These are phyloP conservation scores for Aspergillus bertholletiae DNA, from an alignment of 495 filamentous ascomycete genomes.

Conservation along the genomic window DNA sequence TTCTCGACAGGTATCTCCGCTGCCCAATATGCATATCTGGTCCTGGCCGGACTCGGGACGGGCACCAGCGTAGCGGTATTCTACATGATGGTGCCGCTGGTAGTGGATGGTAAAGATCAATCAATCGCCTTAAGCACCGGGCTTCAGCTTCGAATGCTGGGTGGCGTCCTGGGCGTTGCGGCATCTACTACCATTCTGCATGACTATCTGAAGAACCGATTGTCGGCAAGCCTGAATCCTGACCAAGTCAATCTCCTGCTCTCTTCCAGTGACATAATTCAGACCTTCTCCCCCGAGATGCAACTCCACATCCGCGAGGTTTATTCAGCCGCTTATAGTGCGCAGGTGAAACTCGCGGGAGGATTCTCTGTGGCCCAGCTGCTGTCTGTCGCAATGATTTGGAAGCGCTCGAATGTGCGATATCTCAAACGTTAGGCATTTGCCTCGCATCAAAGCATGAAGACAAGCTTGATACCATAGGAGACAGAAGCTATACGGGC, in stretches of 20 bases:
- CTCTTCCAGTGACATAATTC: constrained; percentile 8
- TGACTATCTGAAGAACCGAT: constrained; percentile 14
- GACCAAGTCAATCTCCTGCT: constrained; percentile 10
- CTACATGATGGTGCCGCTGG: constrained; percentile 49
- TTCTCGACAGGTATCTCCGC: constrained; percentile 15
- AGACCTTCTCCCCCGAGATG: constrained; percentile 3
- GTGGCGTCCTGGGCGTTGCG: constrained; percentile 27
- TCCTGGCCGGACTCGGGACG: constrained; percentile 51
- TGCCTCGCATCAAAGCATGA: neutral
- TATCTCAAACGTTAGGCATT: neutral
- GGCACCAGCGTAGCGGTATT: constrained; percentile 46
- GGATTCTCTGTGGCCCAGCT: constrained; percentile 21
- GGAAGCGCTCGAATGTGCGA: constrained; percentile 7
- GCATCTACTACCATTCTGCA: constrained; percentile 22
- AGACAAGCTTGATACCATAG: too few species aligned
- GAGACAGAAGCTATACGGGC: too few species aligned
- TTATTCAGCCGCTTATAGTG: constrained; percentile 23
- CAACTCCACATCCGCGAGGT: constrained; percentile 15
- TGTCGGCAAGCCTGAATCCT: neutral
- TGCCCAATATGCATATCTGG: constrained; percentile 48
- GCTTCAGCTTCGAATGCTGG: constrained; percentile 23
- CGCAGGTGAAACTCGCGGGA: constrained; percentile 25
- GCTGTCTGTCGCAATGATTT: constrained; percentile 13
- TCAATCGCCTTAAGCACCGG: constrained; percentile 21
- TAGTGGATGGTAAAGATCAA: constrained; percentile 32